Percentiles rank a stretch among this genome's conserved stretches.
Conservation (phyloP, 164 flowering plant species). For the Liquidambar formosana region DNA sequence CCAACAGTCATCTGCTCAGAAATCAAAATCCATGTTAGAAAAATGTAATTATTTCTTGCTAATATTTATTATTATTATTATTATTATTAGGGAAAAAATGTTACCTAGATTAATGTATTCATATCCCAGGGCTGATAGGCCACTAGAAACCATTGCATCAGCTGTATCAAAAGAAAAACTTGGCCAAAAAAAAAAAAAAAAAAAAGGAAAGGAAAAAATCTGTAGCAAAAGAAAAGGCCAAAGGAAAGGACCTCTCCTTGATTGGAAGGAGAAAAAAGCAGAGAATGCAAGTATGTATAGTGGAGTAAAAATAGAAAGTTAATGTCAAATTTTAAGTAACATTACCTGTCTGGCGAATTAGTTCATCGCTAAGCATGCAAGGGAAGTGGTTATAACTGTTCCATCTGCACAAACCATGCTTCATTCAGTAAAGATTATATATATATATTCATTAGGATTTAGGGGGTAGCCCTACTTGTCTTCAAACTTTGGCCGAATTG, state of each 20-base stretch:
- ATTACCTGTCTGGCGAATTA: neutral
- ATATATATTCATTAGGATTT: too few relatives aligned
- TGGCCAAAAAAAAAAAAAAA: too few relatives aligned
- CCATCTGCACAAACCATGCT: too few relatives aligned
- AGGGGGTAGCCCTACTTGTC: too few relatives aligned
- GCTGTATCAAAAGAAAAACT: neutral
- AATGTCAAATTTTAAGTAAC: neutral
- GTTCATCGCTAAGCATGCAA: neutral
- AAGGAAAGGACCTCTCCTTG: neutral
- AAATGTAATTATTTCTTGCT: neutral
- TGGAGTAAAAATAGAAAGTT: neutral
- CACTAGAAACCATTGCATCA: neutral
- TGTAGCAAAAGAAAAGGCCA: too few relatives aligned
- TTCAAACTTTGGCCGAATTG: too few relatives aligned
- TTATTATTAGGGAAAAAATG: neutral
- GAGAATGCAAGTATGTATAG: neutral
- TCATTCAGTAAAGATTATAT: too few relatives aligned
- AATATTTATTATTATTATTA: too few relatives aligned
- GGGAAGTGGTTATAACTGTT: neutral
- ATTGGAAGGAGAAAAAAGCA: too few relatives aligned
- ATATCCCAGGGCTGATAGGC: slow-evolving; percentile 5
- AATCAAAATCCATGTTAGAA: neutral
- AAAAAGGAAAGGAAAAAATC: too few relatives aligned
- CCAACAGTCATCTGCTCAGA: slow-evolving; percentile 6
- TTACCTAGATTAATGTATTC: slow-evolving; percentile 1